phyloP scores from a whole-genome alignment of 1,284 basidiomycete species.

The Stygiomarasmius scandens region DNA sequence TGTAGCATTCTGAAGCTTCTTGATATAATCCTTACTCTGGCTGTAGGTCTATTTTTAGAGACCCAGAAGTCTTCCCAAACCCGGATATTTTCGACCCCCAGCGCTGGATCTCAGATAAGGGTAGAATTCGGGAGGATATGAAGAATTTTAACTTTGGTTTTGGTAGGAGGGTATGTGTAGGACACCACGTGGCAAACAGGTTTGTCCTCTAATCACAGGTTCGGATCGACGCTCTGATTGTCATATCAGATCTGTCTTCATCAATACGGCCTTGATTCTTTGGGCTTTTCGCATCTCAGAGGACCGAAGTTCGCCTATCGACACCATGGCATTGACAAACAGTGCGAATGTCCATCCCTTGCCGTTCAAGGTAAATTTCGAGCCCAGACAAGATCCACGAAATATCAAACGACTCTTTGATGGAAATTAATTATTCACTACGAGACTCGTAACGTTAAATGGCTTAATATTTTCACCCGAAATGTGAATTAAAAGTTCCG shows the following conservation, averaged over 20 bases:
- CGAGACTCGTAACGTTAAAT: no score
- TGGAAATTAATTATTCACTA: no score
- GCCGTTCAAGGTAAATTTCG: conserved; percentile 57
- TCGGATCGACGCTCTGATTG: background rate
- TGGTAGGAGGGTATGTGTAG: conserved; percentile 62
- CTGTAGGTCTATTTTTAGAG: conserved; percentile 50
- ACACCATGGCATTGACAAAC: conserved; percentile 57
- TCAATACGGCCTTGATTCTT: conserved; percentile 57
- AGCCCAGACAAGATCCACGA: conserved; percentile 32
- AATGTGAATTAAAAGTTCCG: no score
- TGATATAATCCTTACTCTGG: background rate
- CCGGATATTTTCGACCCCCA: conserved; percentile 60
- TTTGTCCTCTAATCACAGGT: background rate
- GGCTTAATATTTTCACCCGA: no score
- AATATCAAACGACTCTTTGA: background rate
- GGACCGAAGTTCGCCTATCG: conserved; percentile 52
- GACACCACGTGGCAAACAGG: conserved; percentile 57
- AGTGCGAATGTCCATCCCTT: conserved; percentile 57
- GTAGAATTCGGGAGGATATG: conserved; percentile 48
- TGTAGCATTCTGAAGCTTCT: background rate
- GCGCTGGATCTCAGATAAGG: conserved; percentile 55
- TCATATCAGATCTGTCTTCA: conserved; percentile 51
- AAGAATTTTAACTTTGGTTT: conserved; percentile 60
- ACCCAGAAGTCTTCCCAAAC: conserved; percentile 57
- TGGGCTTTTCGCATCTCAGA: conserved; percentile 58